Conservation (phyloP, 768 basidiomycete species). For the Neoboletus brunneissimus region DNA sequence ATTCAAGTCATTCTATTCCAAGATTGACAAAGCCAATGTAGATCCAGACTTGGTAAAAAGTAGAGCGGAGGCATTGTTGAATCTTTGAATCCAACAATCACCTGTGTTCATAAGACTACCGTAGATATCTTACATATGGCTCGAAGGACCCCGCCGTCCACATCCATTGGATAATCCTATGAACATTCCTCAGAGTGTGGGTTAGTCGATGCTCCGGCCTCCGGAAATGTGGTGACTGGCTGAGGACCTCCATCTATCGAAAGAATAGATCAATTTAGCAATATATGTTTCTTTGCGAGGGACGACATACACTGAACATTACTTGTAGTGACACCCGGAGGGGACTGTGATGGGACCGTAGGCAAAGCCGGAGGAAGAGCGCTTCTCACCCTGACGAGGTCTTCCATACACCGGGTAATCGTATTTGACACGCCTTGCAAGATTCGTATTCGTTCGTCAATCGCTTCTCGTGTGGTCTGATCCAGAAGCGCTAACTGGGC, state of each 20-base stretch:
- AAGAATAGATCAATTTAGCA: not conserved
- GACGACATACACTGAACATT: conserved; percentile 13
- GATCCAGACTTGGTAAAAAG: conserved; percentile 55
- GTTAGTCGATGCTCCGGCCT: not conserved
- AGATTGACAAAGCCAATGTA: conserved; percentile 58
- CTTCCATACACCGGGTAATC: conserved; percentile 73
- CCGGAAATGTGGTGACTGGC: not conserved
- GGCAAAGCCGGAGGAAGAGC: conserved; percentile 48
- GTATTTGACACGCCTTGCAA: conserved; percentile 75
- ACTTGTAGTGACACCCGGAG: conserved; percentile 8
- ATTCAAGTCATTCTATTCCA: conserved; percentile 61
- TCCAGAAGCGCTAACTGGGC: conserved; percentile 68
- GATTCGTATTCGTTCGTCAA: conserved; percentile 79
- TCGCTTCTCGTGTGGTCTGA: conserved; percentile 67
- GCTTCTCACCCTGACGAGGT: conserved; percentile 73
- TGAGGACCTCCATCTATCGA: not conserved
- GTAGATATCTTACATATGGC: not conserved
- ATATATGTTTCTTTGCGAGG: not conserved
- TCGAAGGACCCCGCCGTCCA: not conserved
- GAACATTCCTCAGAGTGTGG: not conserved
- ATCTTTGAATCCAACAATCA: conserved; percentile 2
- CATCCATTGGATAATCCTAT: not conserved
- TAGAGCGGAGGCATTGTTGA: conserved; percentile 43
- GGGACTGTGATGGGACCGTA: conserved; percentile 6
- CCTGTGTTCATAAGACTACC: not conserved